These are phyloP conservation scores for Saccharomyces kudriavzevii DNA, from an alignment of 805 yeast genomes.

Conservation along the genomic window DNA sequence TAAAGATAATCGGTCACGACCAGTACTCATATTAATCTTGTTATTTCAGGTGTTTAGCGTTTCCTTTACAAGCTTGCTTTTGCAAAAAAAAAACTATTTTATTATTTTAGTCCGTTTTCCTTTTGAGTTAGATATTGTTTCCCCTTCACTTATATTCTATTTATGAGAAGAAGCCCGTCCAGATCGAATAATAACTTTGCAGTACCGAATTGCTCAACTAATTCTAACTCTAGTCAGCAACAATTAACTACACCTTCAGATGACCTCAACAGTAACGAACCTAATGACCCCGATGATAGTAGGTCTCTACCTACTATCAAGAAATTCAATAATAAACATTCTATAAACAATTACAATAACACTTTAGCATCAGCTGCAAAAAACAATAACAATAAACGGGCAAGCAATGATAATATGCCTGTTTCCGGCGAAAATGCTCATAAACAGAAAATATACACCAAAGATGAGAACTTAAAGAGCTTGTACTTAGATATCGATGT, in stretches of 20 bases:
- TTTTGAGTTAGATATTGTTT: background rate
- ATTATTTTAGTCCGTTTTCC: background rate
- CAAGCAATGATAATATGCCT: background rate
- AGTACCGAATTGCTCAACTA: slow-evolving; percentile 29
- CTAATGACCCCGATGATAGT: slow-evolving; percentile 43
- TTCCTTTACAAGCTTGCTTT: background rate
- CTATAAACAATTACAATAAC: slow-evolving; percentile 3
- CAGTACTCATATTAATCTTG: background rate
- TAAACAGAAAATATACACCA: background rate
- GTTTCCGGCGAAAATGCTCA: background rate
- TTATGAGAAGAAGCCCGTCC: slow-evolving; percentile 63
- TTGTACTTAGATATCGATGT: slow-evolving; percentile 27
- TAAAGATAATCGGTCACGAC: background rate
- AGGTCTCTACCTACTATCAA: slow-evolving; percentile 33
- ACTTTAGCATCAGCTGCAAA: background rate
- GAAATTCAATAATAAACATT: slow-evolving; percentile 9
- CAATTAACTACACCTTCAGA: slow-evolving; percentile 29
- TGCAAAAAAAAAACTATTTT: background rate
- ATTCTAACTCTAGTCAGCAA: slow-evolving; percentile 23
- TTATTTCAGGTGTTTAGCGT: background rate
- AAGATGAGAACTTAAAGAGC: background rate
- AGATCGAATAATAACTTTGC: slow-evolving; percentile 36
- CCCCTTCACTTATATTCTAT: slow-evolving; percentile 6
- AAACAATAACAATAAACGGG: background rate
- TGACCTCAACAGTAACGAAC: slow-evolving; percentile 31